These are phyloP conservation scores for Geranium incanum DNA, from an alignment of 441 rosid genomes.

Conservation along the genomic window DNA sequence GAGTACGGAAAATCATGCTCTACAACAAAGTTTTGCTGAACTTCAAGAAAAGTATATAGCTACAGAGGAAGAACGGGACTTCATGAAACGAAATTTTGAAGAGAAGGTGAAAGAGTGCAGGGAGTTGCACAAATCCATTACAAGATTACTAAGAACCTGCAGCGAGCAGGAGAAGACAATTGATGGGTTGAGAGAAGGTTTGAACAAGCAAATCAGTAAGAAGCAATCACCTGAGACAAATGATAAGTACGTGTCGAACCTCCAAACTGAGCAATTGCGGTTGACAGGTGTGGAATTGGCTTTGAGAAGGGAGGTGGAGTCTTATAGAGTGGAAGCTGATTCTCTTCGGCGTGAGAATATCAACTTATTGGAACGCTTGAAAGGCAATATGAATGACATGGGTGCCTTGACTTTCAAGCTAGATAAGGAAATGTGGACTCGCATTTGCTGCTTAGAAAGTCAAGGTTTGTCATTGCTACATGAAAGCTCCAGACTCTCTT, in stretches of 20 bases:
- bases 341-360: slow-evolving; percentile 85
- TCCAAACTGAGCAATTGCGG: slow-evolving; percentile 83
- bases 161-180: slow-evolving; percentile 81
- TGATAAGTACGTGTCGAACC: slow-evolving; percentile 42
- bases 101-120: slow-evolving; percentile 89
- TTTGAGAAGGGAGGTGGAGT: slow-evolving; percentile 67
- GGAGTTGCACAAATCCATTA: slow-evolving; percentile 65
- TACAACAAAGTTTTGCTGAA: slow-evolving; percentile 42
- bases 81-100: slow-evolving; percentile 57
- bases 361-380: slow-evolving; percentile 57
- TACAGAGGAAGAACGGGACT: slow-evolving; percentile 44
- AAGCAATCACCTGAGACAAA: slow-evolving; percentile 38
- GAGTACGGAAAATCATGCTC: slow-evolving; percentile 45
- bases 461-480: slow-evolving; percentile 64
- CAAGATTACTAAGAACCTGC: slow-evolving; percentile 66
- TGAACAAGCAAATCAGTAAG: slow-evolving; percentile 38
- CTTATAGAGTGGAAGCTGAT: slow-evolving; percentile 54
- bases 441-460: slow-evolving; percentile 60
- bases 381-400: slow-evolving; percentile 44
- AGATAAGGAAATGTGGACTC: slow-evolving; percentile 60
- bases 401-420: slow-evolving; percentile 55
- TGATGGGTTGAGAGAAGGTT: slow-evolving; percentile 59
- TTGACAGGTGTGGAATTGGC: slow-evolving; percentile 70
- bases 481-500: slow-evolving; percentile 50
- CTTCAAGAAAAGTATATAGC: slow-evolving; percentile 46